Conservation (phyloP, 2,329 filamentous ascomycete genomes). For the Berkeleyomyces rouxiae region DNA sequence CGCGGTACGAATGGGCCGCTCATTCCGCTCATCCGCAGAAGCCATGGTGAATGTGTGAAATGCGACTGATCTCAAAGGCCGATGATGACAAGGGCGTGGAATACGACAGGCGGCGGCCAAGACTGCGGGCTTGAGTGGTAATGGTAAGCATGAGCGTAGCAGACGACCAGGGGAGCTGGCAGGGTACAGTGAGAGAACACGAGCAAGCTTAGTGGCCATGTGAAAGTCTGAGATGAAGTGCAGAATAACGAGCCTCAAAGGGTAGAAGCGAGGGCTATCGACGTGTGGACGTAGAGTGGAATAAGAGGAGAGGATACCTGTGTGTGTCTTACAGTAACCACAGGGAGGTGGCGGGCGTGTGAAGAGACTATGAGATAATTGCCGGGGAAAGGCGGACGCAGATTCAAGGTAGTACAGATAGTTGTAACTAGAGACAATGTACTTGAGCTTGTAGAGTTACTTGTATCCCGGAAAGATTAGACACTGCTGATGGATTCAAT, state of each 20-base stretch:
- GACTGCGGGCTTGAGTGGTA: not conserved
- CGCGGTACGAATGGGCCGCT: conserved; percentile 67
- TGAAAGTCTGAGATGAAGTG: not conserved
- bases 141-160: not conserved
- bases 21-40: conserved; percentile 34
- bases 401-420: no score
- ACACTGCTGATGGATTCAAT: no score
- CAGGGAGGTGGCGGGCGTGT: not conserved
- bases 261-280: not conserved
- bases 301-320: not conserved
- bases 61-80: not conserved
- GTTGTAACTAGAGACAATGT: no score
- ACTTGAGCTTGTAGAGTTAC: no score
- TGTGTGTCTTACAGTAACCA: not conserved
- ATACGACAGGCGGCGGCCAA: not conserved
- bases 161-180: not conserved
- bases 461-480: no score
- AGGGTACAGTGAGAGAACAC: not conserved
- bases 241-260: not conserved
- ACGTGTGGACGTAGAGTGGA: not conserved
- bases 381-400: no score
- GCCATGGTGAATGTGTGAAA: conserved; percentile 25
- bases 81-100: not conserved
- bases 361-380: no score
- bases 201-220: not conserved